Conservation (phyloP, 2,329 filamentous ascomycete genomes). For the Pseudocercospora fuligena region DNA sequence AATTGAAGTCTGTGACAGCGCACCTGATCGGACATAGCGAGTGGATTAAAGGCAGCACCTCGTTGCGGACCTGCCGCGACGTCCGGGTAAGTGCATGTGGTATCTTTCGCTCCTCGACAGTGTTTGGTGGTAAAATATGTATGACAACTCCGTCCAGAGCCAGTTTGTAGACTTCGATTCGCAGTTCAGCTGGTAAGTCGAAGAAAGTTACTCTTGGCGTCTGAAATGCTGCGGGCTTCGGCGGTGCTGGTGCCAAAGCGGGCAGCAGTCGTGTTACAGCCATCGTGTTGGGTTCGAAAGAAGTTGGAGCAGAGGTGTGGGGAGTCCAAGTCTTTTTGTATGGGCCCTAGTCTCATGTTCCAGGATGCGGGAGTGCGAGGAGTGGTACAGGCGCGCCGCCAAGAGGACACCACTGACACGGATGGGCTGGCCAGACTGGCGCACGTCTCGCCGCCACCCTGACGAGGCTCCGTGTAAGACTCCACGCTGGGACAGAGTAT, state of each 20-base stretch:
- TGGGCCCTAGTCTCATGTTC: constrained; percentile 8
- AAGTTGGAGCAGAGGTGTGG: constrained; percentile 6
- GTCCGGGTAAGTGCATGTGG: constrained; percentile 37
- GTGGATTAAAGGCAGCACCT: constrained; percentile 40
- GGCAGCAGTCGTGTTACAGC: constrained; percentile 18
- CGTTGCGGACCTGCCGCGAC: constrained; percentile 37
- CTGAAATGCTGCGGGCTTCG: constrained; percentile 18
- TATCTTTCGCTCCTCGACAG: constrained; percentile 23
- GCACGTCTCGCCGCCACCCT: constrained; percentile 8
- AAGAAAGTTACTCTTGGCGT: constrained; percentile 32
- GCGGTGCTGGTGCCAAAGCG: constrained; percentile 27
- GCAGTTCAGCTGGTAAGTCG: constrained; percentile 41
- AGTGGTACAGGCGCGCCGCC: constrained; percentile 20
- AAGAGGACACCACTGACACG: constrained; percentile 11
- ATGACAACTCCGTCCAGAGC: constrained; percentile 36
- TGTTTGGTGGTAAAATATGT: constrained; percentile 36
- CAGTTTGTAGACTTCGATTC: constrained; percentile 40
- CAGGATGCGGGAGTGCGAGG: constrained; percentile 15
- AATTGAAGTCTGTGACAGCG: constrained; percentile 40
- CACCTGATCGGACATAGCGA: constrained; percentile 36
- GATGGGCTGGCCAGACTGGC: constrained; percentile 16
- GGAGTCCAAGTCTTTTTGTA: constrained; percentile 10
- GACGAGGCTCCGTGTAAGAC: constrained; percentile 4
- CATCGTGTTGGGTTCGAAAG: constrained; percentile 19
- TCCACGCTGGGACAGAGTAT: neutral